These are phyloP conservation scores for Tuctoria greenei DNA, from an alignment of 176 grass and related monocot species.

Conservation along the genomic window DNA sequence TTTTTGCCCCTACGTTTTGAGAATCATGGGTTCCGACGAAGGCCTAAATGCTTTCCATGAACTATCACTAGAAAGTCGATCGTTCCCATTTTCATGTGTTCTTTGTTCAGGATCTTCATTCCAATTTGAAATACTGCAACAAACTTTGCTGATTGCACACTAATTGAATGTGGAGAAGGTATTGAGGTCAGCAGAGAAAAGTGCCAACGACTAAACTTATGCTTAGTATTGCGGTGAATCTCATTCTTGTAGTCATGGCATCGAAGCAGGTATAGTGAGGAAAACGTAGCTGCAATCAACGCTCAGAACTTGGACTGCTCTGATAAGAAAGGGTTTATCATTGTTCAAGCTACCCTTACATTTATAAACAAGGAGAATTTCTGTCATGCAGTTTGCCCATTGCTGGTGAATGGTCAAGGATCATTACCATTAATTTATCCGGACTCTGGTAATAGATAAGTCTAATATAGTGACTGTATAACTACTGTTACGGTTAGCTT, in stretches of 20 bases:
- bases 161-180: slow-evolving; percentile 25
- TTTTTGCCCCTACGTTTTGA: too few relatives aligned
- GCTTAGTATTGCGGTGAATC: not conserved
- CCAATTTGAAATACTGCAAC: slow-evolving; percentile 54
- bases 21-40: too few relatives aligned
- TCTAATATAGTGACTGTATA: too few relatives aligned
- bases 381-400: not conserved
- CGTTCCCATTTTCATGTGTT: not conserved
- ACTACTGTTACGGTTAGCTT: too few relatives aligned
- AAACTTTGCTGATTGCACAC: slow-evolving; percentile 22
- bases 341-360: slow-evolving; percentile 1
- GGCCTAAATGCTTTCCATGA: not conserved
- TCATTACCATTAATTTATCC: too few relatives aligned
- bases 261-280: not conserved
- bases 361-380: not conserved
- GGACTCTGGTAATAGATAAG: too few relatives aligned
- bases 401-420: slow-evolving; percentile 4
- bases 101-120: slow-evolving; percentile 71
- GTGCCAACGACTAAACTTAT: too few relatives aligned
- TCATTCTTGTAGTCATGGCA: not conserved
- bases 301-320: not conserved
- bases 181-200: not conserved
- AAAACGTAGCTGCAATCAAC: not conserved
- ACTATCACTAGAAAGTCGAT: not conserved
- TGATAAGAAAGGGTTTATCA: not conserved